A percentile compares a stretch with the other conserved stretches of the same genome.
Evolutionary conservation across 2,329 filamentous ascomycete species (phyloP).

Genomic region (Aspergillus costaricaensis): DNA sequence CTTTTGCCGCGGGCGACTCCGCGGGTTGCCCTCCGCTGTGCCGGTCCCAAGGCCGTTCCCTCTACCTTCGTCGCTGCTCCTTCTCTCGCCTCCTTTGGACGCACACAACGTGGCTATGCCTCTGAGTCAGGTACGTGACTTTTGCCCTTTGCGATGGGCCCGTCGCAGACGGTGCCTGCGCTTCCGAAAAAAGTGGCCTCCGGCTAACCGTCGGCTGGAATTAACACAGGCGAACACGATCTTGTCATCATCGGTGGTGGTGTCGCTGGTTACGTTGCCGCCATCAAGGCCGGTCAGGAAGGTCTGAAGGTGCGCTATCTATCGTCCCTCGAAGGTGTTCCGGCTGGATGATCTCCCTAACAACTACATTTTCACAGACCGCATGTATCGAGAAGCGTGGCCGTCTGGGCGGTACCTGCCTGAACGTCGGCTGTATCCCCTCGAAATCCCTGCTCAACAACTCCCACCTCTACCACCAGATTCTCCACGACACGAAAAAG

Average conservation of each 20-base stretch:
- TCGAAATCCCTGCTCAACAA: conserved; percentile 99
- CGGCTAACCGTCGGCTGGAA: conserved; percentile 21
- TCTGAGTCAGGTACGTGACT: conserved; percentile 49
- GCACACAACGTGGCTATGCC: conserved; percentile 59
- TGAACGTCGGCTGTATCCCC: conserved; percentile 99
- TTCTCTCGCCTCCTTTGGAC: conserved; percentile 51
- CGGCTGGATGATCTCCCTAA: conserved; percentile 17
- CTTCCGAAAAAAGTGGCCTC: conserved; percentile 18
- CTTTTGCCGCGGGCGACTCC: conserved; percentile 53
- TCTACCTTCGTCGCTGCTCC: conserved; percentile 40
- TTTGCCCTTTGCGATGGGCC: not conserved
- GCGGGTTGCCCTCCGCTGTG: conserved; percentile 45
- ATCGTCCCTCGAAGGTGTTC: conserved; percentile 1
- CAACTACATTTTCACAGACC: conserved; percentile 59
- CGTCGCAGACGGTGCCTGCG: conserved; percentile 13
- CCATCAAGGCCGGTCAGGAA: conserved; percentile 98
- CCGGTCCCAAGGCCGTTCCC: conserved; percentile 38
- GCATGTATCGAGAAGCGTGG: conserved; percentile 98
- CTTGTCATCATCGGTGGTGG: conserved; percentile 97
- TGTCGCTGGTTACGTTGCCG: conserved; percentile 97
- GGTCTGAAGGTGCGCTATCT: conserved; percentile 75
- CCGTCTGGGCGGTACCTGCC: conserved; percentile 88
- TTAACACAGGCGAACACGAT: conserved; percentile 79
- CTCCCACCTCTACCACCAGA: conserved; percentile 96
- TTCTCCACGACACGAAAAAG: conserved; percentile 94